A percentile compares a stretch with the other conserved stretches of the same genome.
Evolutionary conservation across 2,329 filamentous ascomycete genomes (phyloP).

Genomic region (Paecilomyces sp.): DNA sequence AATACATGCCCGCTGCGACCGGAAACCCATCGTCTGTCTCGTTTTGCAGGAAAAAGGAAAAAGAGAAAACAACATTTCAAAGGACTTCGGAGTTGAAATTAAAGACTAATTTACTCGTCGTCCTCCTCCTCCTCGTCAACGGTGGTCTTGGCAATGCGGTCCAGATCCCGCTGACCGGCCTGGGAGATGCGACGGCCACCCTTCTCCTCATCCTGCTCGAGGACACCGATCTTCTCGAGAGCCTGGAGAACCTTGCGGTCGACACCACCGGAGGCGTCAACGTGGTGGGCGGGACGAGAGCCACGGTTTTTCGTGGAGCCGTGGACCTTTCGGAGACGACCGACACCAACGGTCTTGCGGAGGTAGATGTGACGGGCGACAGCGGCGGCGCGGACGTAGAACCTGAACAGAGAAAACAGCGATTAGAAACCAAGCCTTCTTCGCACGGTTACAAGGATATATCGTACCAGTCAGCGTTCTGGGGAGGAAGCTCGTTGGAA

Average conservation of each 20-base stretch:
- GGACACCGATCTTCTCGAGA: conserved; percentile 97
- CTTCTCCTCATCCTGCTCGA: conserved; percentile 97
- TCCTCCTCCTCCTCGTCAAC: conserved; percentile 40
- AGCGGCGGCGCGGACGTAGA: conserved; percentile 80
- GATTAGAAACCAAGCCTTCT: neutral
- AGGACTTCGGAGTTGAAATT: conserved; percentile 13
- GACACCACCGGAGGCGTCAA: conserved; percentile 88
- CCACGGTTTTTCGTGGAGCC: conserved; percentile 97
- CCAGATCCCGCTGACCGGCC: conserved; percentile 97
- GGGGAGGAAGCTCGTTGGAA: conserved; percentile 94
- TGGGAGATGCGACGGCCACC: conserved; percentile 97
- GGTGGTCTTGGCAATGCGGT: conserved; percentile 80
- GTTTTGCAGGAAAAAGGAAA: conserved; percentile 2
- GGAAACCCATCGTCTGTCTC: neutral
- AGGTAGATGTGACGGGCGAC: conserved; percentile 98
- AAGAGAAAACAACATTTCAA: conserved; percentile 6
- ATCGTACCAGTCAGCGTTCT: conserved; percentile 96
- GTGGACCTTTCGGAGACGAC: conserved; percentile 94
- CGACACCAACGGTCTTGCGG: conserved; percentile 98
- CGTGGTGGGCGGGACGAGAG: conserved; percentile 83
- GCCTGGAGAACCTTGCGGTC: conserved; percentile 97
- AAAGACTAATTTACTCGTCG: conserved; percentile 33
- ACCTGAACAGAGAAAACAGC: conserved; percentile 36
- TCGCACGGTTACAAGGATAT: neutral
- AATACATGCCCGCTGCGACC: neutral